These are phyloP conservation scores for Trichothecium roseum DNA, from an alignment of 2,329 filamentous ascomycete genomes.

Conservation along the genomic window DNA sequence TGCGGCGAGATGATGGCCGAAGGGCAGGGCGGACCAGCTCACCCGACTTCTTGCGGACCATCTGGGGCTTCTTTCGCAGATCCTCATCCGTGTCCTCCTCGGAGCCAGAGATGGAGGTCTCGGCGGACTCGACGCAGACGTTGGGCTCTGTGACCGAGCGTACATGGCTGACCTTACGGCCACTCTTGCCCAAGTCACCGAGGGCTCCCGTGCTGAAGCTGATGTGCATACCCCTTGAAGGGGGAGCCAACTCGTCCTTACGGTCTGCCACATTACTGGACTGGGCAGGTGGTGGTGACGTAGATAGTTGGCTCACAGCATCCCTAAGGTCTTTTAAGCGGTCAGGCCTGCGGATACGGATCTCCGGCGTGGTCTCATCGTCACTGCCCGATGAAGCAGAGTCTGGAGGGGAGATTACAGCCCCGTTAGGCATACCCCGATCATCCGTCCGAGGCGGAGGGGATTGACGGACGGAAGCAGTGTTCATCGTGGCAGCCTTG, in stretches of 20 bases:
- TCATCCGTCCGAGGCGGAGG: slow-evolving; percentile 70
- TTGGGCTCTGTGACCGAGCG: slow-evolving; percentile 47
- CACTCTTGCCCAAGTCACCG: slow-evolving; percentile 25
- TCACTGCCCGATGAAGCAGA: slow-evolving; percentile 74
- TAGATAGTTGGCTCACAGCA: slow-evolving; percentile 69
- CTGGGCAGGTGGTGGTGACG: slow-evolving; percentile 33
- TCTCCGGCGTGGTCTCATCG: slow-evolving; percentile 53
- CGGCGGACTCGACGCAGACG: slow-evolving; percentile 33
- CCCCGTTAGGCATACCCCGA: slow-evolving; percentile 66
- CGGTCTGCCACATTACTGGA: slow-evolving; percentile 30
- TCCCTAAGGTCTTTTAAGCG: slow-evolving; percentile 63
- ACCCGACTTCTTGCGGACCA: slow-evolving; percentile 96
- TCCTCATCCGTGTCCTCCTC: slow-evolving; percentile 57
- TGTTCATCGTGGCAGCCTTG: slow-evolving; percentile 19
- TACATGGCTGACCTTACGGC: slow-evolving; percentile 35
- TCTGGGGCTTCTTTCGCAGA: slow-evolving; percentile 62
- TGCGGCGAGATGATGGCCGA: slow-evolving; percentile 63
- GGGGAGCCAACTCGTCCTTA: slow-evolving; percentile 5
- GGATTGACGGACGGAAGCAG: slow-evolving; percentile 65
- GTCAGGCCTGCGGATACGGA: slow-evolving; percentile 37
- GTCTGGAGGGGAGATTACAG: slow-evolving; percentile 85
- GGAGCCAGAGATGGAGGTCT: slow-evolving; percentile 39
- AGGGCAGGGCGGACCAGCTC: slow-evolving; percentile 91
- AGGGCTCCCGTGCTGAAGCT: slow-evolving; percentile 37
- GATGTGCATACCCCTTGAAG: slow-evolving; percentile 23